These are phyloP conservation scores for Erysiphe pulchra DNA, from an alignment of 2,329 filamentous ascomycete species.

Conservation along the genomic window DNA sequence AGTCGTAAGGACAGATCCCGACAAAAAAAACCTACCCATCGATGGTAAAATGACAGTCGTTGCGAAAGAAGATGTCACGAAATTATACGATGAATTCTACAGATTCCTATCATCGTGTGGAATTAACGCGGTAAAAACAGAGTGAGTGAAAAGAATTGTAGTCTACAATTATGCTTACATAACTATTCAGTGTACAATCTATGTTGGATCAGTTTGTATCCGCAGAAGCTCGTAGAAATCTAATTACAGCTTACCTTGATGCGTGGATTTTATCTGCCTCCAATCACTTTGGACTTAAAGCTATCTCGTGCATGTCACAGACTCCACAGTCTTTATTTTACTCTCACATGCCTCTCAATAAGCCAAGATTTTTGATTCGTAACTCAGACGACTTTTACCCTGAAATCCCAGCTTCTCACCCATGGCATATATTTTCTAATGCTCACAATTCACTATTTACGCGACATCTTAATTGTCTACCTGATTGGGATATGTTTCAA, in stretches of 20 bases:
- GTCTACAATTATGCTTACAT: neutral
- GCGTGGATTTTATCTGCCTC: slow-evolving; percentile 61
- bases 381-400: slow-evolving; percentile 92
- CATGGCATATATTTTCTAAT: slow-evolving; percentile 91
- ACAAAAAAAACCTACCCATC: slow-evolving; percentile 21
- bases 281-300: slow-evolving; percentile 49
- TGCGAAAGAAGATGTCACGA: slow-evolving; percentile 42
- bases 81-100: slow-evolving; percentile 84
- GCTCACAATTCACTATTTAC: slow-evolving; percentile 70
- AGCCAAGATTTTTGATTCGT: slow-evolving; percentile 46
- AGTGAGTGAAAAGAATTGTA: slow-evolving; percentile 17
- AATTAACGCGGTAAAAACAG: slow-evolving; percentile 74
- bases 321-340: slow-evolving; percentile 68
- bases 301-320: slow-evolving; percentile 89
- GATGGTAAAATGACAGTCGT: slow-evolving; percentile 48
- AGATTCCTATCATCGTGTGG: slow-evolving; percentile 47
- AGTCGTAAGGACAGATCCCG: slow-evolving; percentile 23
- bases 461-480: slow-evolving; percentile 62
- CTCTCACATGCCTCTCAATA: slow-evolving; percentile 52
- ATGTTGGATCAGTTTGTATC: slow-evolving; percentile 48
- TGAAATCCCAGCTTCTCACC: slow-evolving; percentile 50
- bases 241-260: slow-evolving; percentile 58
- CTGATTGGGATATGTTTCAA: slow-evolving; percentile 57
- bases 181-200: slow-evolving; percentile 36
- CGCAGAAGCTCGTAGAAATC: slow-evolving; percentile 40